phyloP scores from a whole-genome alignment of 1,284 basidiomycete species.

The Sanguinoderma infundibulare region DNA sequence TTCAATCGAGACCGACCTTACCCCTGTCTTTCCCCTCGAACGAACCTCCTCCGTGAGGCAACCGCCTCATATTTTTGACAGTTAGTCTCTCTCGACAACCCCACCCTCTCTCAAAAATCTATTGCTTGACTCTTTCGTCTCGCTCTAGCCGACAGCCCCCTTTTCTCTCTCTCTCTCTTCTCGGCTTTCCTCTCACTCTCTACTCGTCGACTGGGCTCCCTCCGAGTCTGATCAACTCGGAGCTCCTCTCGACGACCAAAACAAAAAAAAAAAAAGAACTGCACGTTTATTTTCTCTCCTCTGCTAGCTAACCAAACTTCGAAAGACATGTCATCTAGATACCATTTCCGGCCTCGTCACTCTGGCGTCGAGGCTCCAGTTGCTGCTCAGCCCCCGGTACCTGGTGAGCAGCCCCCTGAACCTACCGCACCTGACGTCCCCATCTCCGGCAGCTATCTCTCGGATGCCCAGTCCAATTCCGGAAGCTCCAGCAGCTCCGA shows the following conservation, averaged over 20 bases:
- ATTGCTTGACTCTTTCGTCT: too few relatives aligned
- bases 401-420: not conserved
- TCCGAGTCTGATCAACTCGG: slow-evolving; percentile 13
- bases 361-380: not conserved
- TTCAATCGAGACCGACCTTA: too few relatives aligned
- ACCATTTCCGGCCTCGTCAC: not conserved
- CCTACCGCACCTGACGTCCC: too few relatives aligned
- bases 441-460: not conserved
- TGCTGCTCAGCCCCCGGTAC: not conserved
- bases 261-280: too few relatives aligned
- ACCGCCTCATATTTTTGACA: not conserved
- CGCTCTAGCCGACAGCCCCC: too few relatives aligned
- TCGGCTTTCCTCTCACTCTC: not conserved
- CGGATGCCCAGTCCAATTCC: not conserved
- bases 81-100: too few relatives aligned
- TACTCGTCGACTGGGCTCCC: not conserved
- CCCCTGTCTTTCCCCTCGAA: too few relatives aligned
- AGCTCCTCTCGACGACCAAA: not conserved
- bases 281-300: not conserved
- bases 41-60: too few relatives aligned
- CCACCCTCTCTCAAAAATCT: too few relatives aligned
- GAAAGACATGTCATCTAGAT: not conserved
- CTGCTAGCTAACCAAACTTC: not conserved
- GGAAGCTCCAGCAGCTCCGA: not conserved
- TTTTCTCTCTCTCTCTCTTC: not conserved